A percentile compares a stretch with the other conserved stretches of the same genome.
Conservation (phyloP, 208 protist genomes). For the Leishmania lainsoni region DNA sequence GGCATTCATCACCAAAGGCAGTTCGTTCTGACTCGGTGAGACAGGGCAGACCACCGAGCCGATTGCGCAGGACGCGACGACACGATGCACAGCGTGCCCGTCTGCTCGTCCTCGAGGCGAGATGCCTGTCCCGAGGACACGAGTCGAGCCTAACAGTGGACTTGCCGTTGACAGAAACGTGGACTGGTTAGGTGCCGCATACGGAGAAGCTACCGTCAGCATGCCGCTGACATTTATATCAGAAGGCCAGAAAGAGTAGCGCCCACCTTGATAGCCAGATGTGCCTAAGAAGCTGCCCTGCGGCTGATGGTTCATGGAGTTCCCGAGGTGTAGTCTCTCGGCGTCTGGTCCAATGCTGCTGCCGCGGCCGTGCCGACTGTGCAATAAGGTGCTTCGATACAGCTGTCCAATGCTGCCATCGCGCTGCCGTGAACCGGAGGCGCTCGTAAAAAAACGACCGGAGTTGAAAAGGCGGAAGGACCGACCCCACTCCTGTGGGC, state of each 20-base stretch:
- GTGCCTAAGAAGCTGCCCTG: constrained; percentile 28
- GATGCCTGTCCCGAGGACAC: constrained; percentile 14
- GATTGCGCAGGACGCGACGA: constrained; percentile 31
- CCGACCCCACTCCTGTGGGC: constrained; percentile 62
- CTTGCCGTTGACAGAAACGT: constrained; percentile 13
- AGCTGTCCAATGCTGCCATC: constrained; percentile 34
- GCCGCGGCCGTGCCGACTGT: constrained; percentile 20
- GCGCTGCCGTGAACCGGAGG: constrained; percentile 30
- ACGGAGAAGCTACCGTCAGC: constrained; percentile 15
- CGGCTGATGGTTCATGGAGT: constrained; percentile 18
- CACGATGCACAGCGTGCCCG: constrained; percentile 26
- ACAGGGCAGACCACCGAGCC: constrained; percentile 24
- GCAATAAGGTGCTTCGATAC: constrained; percentile 38
- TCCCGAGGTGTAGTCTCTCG: constrained; percentile 21
- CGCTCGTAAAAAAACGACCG: constrained; percentile 33
- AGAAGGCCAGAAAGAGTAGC: constrained; percentile 25
- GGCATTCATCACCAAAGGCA: constrained; percentile 53
- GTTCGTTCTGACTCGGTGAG: constrained; percentile 44
- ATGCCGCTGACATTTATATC: constrained; percentile 25
- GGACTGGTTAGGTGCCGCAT: constrained; percentile 1
- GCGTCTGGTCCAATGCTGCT: constrained; percentile 24
- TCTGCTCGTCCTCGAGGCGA: constrained; percentile 5
- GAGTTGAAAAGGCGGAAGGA: constrained; percentile 84
- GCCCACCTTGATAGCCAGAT: constrained; percentile 7
- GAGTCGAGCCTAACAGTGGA: constrained; percentile 19